Evolutionary conservation across 208 protist genomes (phyloP).

Genomic region (Leptomonas pyrrhocoris): DNA sequence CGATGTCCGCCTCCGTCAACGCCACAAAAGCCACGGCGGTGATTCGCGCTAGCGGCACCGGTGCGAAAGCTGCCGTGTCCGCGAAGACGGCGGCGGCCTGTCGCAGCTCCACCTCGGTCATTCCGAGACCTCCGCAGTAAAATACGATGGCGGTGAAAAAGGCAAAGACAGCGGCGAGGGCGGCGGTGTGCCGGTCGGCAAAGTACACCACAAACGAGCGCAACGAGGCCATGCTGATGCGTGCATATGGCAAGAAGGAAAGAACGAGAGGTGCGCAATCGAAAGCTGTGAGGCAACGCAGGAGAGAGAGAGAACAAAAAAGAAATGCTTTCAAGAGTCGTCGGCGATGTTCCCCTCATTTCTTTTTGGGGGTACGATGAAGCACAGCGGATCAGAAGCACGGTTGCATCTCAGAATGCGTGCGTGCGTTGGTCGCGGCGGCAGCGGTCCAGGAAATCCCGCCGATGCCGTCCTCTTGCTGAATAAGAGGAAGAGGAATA

Average conservation of each 20-base stretch:
- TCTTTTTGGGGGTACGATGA: too few relatives aligned
- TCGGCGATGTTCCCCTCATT: too few relatives aligned
- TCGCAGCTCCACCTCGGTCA: conserved; percentile 11
- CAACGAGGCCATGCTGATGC: conserved; percentile 9
- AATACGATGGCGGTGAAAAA: conserved; percentile 17
- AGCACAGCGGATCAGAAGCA: too few relatives aligned
- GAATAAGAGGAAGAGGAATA: too few relatives aligned
- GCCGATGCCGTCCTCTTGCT: too few relatives aligned
- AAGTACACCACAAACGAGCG: conserved; percentile 13
- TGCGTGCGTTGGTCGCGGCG: too few relatives aligned
- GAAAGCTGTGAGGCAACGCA: too few relatives aligned
- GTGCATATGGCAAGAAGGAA: background rate
- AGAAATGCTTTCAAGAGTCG: too few relatives aligned
- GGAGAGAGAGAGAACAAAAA: too few relatives aligned
- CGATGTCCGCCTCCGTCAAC: conserved; percentile 15
- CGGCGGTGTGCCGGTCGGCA: conserved; percentile 25
- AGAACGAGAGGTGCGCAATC: too few relatives aligned
- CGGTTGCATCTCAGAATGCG: too few relatives aligned
- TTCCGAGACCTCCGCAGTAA: conserved; percentile 6
- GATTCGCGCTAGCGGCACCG: background rate
- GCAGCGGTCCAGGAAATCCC: too few relatives aligned
- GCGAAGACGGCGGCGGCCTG: background rate
- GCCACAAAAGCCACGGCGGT: conserved; percentile 8
- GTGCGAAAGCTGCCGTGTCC: background rate
- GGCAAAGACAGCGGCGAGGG: conserved; percentile 13